Evolutionary conservation across 371 early-diverging fungal genomes (phyloP), one percentile per base, ranked within the genome.

Genomic region (Batkoa obscura): DNA sequence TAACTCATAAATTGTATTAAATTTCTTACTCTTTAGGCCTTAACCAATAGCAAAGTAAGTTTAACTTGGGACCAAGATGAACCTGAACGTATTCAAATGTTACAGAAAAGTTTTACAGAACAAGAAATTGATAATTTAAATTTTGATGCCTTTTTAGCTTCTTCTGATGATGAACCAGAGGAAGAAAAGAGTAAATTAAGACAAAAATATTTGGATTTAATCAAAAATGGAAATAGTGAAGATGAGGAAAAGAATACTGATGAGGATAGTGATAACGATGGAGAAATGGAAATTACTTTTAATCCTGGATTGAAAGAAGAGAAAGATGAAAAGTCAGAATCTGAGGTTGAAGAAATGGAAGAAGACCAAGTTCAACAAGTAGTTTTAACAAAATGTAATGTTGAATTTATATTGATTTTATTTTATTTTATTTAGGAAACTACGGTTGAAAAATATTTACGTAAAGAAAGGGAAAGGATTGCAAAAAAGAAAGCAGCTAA

Each of bases 21-120:
- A 23, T 23, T 23, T 23, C 23, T 23, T 23, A 23, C 23, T 23
- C 50, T 39, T 58, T 58, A 83, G 72, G 92, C 90, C 13, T 73
- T 98, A 37, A 90, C 90, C 70, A 88, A 89, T 65, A 87, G 93
- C 10, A 88, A 85, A 48, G 91, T 92, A 38, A 82, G 84, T 63
- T 69, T 98, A 37, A 92, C 92, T 0, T 98, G 99, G 99, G 99
- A 98, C 55, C 81, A 83, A 17, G 96, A 96, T 56, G 95, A 93
- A 62, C 79, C 84, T 2, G 85, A 87, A 43, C 80, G 96, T 41
- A 71, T 79, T 12, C 74, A 78, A 47, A 61, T 87, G 8, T 90
- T 84, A 1, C 77, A 86, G 8, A 79, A 84, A 43, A 80, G 80
- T 49, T 88, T 94, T 61, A 81, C 84, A 0, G 81, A 87, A 58